A percentile compares a stretch with the other conserved stretches of the same genome.
Conservation (phyloP, 2,329 filamentous ascomycete species). For the Capronia coronata region DNA sequence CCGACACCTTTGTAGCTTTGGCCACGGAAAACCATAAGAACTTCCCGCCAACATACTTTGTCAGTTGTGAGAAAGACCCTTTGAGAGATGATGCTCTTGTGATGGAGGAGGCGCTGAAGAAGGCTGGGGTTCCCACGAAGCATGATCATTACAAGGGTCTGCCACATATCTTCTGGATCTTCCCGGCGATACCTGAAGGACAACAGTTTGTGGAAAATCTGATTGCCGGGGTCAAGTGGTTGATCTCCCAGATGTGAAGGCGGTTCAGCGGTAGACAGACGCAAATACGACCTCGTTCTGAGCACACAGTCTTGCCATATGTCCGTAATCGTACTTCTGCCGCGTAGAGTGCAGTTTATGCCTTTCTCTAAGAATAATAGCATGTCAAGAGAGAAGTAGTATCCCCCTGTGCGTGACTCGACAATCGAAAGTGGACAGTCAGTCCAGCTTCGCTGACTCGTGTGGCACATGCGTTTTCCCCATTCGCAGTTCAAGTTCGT, state of each 20-base stretch:
- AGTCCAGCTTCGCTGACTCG: background rate
- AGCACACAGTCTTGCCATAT: no score
- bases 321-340: no score
- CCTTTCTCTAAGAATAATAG: no score
- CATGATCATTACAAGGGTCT: constrained; percentile 25
- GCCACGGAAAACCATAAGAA: constrained; percentile 26
- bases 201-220: constrained; percentile 24
- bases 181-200: constrained; percentile 24
- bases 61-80: constrained; percentile 25
- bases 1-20: constrained; percentile 21
- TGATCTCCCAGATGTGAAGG: constrained; percentile 20
- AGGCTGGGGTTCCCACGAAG: constrained; percentile 26
- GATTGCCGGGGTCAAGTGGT: constrained; percentile 23
- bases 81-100: constrained; percentile 26
- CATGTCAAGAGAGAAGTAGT: no score
- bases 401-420: no score
- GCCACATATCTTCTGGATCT: constrained; percentile 28
- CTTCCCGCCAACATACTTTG: constrained; percentile 26
- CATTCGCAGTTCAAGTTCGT: background rate
- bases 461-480: background rate
- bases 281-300: background rate
- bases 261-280: background rate
- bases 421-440: no score
- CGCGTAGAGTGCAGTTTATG: no score
- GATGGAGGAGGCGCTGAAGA: constrained; percentile 26